Conservation (phyloP, 1,284 basidiomycete species). For the Marasmius fiardii region DNA sequence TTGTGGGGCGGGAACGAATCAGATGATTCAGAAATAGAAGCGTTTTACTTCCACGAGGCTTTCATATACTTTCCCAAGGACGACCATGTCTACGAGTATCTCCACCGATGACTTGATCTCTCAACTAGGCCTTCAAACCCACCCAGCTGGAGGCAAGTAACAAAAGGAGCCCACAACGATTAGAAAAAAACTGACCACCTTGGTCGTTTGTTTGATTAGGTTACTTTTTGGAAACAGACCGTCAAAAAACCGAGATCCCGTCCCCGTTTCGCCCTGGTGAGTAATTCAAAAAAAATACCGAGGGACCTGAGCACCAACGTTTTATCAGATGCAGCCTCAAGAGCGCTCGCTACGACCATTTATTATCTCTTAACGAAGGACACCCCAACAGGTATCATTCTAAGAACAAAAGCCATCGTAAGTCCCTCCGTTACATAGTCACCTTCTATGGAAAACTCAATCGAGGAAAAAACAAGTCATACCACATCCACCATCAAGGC, state of each 20-base stretch:
- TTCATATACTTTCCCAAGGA: neutral
- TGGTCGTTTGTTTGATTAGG: no score
- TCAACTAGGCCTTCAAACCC: neutral
- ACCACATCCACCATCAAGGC: slow-evolving; percentile 47
- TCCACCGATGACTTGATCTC: neutral
- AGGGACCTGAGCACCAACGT: neutral
- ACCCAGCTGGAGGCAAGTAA: neutral
- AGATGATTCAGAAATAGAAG: no score
- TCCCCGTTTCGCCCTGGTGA: slow-evolving; percentile 35
- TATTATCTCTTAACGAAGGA: slow-evolving; percentile 44
- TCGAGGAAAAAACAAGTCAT: slow-evolving; percentile 34
- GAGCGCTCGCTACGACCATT: slow-evolving; percentile 38
- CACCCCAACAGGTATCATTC: slow-evolving; percentile 36
- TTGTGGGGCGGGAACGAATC: no score
- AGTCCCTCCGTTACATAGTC: slow-evolving; percentile 13
- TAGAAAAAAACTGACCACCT: neutral
- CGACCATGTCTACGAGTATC: neutral
- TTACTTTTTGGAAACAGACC: slow-evolving; percentile 38
- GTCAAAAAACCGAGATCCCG: slow-evolving; percentile 27
- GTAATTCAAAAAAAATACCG: slow-evolving; percentile 1
- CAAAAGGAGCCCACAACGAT: neutral
- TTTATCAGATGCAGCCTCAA: slow-evolving; percentile 22
- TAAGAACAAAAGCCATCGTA: slow-evolving; percentile 45
- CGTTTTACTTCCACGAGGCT: no score
- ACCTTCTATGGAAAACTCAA: neutral